Evolutionary conservation across 2,329 filamentous ascomycete genomes (phyloP).

Genomic region (Cladobotryum protrusum): DNA sequence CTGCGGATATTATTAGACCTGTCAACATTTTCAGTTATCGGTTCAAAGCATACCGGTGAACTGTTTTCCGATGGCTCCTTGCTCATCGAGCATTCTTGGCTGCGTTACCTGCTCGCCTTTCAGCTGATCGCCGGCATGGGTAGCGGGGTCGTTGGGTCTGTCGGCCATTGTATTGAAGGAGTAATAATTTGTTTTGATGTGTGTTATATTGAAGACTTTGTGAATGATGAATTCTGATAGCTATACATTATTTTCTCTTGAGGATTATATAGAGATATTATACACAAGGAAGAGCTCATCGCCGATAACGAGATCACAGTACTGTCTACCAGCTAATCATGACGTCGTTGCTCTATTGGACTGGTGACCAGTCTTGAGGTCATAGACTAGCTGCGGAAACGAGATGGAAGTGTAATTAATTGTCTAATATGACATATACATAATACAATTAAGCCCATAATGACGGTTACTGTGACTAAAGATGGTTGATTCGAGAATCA

Average conservation of each 20-base stretch:
- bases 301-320: neutral
- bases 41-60: constrained; percentile 39
- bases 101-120: constrained; percentile 9
- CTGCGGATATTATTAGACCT: constrained; percentile 18
- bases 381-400: neutral
- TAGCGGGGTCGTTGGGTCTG: neutral
- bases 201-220: neutral
- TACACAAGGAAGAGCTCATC: no score
- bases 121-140: neutral
- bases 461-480: no score
- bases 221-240: neutral
- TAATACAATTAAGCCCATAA: no score
- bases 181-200: neutral
- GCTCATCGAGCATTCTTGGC: constrained; percentile 40
- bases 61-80: constrained; percentile 48
- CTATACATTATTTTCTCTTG: neutral
- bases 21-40: no score
- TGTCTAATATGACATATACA: no score
- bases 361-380: neutral
- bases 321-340: neutral
- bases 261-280: neutral
- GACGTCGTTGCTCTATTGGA: no score
- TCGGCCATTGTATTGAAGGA: neutral
- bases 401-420: no score
- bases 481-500: no score